Base-by-base conservation (phyloP, 805 yeast genomes). In the Phaffomyces thermotolerans region DNA sequence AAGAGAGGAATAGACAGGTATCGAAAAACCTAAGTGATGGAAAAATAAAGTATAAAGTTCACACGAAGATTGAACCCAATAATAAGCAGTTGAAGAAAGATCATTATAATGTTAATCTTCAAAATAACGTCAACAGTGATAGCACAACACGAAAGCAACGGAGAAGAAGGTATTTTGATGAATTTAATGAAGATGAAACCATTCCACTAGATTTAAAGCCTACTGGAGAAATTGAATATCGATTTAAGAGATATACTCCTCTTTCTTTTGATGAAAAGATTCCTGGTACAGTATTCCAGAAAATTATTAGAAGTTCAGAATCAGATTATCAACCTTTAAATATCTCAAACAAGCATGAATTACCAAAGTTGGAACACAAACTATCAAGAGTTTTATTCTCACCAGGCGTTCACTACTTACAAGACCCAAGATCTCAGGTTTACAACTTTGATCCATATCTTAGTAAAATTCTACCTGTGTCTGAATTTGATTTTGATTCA, bases 401-500 rank as follows among this genome's bases (percentile, higher is more conserved):
- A 27, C 96, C 96, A 0, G 95, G 75, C 0, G 81, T 86, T 2
- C 95, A 89, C 52, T 81, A 75, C 47, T 61, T 85, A 29, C 79
- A 78, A 55, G 96, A 90, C 62, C 81, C 89, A 17, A 69, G 96
- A 46, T 78, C 95, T 0, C 70, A 80, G 38, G 80, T 79, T 2
- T 80, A 71, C 61, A 86, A 88, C 59, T 89, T 84, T 59, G 66
- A 78, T 8, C 78, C 81, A 3, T 68, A 65, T 43, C 64, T 91
- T 36, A 73, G 74, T 48, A 59, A 72, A 9, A 76, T 90, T 22
- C 75, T 83, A 49, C 70, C 78, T 6, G 72, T 83, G 29, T 72
- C 77, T 23, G 81, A 85, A 33, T 82, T 87, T 52, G 78, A 85
- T 55, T 79, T 80, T 54, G 69, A 73, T 29, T 65, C 71, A 33